Conservation (phyloP, 2,329 filamentous ascomycete species). For the Aspergillus cejpii region DNA sequence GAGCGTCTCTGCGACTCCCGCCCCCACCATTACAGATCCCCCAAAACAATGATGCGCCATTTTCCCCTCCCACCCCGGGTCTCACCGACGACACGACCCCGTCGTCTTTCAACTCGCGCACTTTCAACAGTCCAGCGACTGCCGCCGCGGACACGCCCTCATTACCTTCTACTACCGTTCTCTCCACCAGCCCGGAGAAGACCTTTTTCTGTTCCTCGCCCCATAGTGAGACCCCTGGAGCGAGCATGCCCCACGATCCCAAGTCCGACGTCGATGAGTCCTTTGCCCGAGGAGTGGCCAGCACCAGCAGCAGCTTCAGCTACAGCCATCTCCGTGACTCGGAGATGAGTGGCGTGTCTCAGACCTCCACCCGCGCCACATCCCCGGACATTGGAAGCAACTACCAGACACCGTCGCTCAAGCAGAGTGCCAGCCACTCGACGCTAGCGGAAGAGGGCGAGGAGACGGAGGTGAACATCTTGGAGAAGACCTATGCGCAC, state of each 20-base stretch:
- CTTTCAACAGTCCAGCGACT: slow-evolving; percentile 26
- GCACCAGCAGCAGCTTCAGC: slow-evolving; percentile 70
- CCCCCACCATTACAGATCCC: slow-evolving; percentile 45
- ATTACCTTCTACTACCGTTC: slow-evolving; percentile 23
- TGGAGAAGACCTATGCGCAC: slow-evolving; percentile 87
- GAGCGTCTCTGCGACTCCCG: slow-evolving; percentile 35
- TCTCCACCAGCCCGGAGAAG: slow-evolving; percentile 24
- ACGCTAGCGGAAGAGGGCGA: slow-evolving; percentile 66
- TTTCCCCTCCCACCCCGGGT: slow-evolving; percentile 31
- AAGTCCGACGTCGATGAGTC: slow-evolving; percentile 30
- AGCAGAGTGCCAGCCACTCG: slow-evolving; percentile 60
- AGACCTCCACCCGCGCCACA: slow-evolving; percentile 78
- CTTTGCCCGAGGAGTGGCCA: slow-evolving; percentile 63
- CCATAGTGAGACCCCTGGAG: slow-evolving; percentile 20
- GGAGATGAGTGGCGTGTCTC: slow-evolving; percentile 70
- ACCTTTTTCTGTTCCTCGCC: slow-evolving; percentile 24
- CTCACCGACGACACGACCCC: slow-evolving; percentile 36
- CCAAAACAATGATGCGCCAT: slow-evolving; percentile 19
- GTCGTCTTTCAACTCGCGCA: slow-evolving; percentile 42
- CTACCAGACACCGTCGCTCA: slow-evolving; percentile 57
- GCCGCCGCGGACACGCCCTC: slow-evolving; percentile 23
- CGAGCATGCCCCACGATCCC: slow-evolving; percentile 26
- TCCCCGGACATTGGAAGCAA: slow-evolving; percentile 63
- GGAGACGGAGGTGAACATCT: slow-evolving; percentile 72
- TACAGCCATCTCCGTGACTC: slow-evolving; percentile 70